Conservation (phyloP, 2,329 filamentous ascomycete genomes). For the Pyrenophora seminiperda region DNA sequence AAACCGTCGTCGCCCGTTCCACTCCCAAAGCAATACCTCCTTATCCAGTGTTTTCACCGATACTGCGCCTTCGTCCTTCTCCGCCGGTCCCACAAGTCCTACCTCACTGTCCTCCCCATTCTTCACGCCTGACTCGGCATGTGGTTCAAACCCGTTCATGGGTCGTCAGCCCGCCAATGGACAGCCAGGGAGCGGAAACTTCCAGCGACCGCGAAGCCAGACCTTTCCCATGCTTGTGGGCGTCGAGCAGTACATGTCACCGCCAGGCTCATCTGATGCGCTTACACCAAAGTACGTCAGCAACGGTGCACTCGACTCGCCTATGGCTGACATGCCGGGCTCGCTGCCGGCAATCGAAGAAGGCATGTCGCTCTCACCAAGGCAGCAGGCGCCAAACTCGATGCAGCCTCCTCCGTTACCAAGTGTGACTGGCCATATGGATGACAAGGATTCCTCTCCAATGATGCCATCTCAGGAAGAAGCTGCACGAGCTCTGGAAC, state of each 20-base stretch:
- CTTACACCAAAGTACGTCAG: constrained; percentile 60
- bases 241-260: constrained; percentile 63
- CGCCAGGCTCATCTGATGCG: constrained; percentile 58
- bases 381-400: constrained; percentile 44
- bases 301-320: constrained; percentile 57
- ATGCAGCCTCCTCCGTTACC: constrained; percentile 57
- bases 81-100: constrained; percentile 73
- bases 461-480: constrained; percentile 79
- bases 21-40: constrained; percentile 69
- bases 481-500: constrained; percentile 78
- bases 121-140: constrained; percentile 75
- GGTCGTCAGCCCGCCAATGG: constrained; percentile 56
- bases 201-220: constrained; percentile 81
- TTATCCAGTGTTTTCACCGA: constrained; percentile 71
- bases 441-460: constrained; percentile 52
- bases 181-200: constrained; percentile 58
- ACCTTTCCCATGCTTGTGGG: constrained; percentile 75
- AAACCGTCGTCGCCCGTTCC: constrained; percentile 65
- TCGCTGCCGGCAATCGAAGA: constrained; percentile 51
- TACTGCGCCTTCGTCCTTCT: constrained; percentile 68
- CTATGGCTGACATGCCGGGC: constrained; percentile 53
- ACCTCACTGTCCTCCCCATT: constrained; percentile 75
- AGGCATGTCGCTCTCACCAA: constrained; percentile 44
- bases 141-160: constrained; percentile 65
- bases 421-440: constrained; percentile 40